A percentile compares a stretch with the other conserved stretches of the same genome.
phyloP scores from a whole-genome alignment of 208 protist genomes.

The Porcisia hertigi region DNA sequence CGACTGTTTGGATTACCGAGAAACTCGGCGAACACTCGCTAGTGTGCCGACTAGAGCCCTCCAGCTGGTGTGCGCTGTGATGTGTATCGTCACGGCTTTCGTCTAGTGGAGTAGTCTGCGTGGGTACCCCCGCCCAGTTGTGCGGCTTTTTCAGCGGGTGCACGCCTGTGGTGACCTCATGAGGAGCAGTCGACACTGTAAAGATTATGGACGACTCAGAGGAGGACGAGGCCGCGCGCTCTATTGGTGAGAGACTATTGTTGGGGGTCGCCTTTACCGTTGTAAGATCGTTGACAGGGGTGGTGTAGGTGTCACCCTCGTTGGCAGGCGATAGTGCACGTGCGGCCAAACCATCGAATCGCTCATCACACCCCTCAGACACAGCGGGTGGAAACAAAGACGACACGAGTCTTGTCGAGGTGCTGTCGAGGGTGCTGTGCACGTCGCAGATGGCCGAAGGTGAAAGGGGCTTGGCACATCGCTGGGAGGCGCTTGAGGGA shows the following conservation, averaged over 20 bases:
- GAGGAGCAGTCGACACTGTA: not conserved
- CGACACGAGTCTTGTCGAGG: not conserved
- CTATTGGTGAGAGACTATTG: no score
- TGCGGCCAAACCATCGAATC: not conserved
- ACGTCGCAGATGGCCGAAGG: not conserved
- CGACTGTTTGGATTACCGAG: not conserved
- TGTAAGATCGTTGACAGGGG: not conserved
- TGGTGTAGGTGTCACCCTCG: not conserved
- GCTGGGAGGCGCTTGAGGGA: not conserved
- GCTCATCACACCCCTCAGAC: not conserved
- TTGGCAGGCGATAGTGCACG: not conserved
- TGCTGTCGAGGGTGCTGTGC: no score
- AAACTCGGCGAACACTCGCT: not conserved
- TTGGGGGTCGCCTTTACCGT: not conserved
- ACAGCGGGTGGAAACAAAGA: not conserved
- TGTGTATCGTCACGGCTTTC: not conserved
- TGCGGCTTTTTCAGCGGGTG: not conserved
- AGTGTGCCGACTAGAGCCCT: no score
- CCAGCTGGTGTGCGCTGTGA: not conserved
- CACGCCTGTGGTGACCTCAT: not conserved
- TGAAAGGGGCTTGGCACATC: not conserved
- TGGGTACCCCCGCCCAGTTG: not conserved
- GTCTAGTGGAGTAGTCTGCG: not conserved
- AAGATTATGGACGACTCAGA: conserved; percentile 6
- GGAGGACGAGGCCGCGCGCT: not conserved